Conservation (phyloP, 345 rosid genomes). For the Kandelia obovata region DNA sequence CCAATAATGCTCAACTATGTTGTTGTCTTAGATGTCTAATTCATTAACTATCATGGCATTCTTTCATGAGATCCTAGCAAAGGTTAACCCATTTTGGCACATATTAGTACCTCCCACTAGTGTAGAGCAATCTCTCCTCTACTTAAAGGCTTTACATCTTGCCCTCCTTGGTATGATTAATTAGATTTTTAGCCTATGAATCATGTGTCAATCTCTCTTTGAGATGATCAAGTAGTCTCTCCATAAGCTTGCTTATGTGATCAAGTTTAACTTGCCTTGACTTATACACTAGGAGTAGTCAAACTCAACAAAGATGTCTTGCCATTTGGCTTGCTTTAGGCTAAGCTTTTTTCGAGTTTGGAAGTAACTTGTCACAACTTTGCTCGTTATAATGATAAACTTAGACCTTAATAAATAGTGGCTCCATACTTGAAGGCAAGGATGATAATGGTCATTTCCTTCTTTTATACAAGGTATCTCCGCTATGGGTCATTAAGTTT, state of each 20-base stretch:
- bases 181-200: too few species aligned
- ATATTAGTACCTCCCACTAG: too few species aligned
- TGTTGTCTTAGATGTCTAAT: not conserved
- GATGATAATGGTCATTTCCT: not conserved
- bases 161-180: too few species aligned
- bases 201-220: too few species aligned
- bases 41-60: not conserved
- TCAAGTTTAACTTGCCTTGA: accelerated
- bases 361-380: not conserved
- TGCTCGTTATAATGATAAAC: not conserved
- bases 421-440: not conserved
- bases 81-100: too few species aligned
- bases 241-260: too few species aligned
- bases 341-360: not conserved
- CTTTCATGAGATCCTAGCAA: too few species aligned
- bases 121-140: too few species aligned
- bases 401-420: not conserved
- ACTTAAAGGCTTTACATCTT: too few species aligned
- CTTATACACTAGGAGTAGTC: not conserved
- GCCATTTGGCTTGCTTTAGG: not conserved
- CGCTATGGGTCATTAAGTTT: not conserved
- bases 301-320: not conserved
- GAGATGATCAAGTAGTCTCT: not conserved
- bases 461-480: not conserved
- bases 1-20: not conserved